Conservation (phyloP, 805 yeast genomes). For the Priceomyces melissophilus region DNA sequence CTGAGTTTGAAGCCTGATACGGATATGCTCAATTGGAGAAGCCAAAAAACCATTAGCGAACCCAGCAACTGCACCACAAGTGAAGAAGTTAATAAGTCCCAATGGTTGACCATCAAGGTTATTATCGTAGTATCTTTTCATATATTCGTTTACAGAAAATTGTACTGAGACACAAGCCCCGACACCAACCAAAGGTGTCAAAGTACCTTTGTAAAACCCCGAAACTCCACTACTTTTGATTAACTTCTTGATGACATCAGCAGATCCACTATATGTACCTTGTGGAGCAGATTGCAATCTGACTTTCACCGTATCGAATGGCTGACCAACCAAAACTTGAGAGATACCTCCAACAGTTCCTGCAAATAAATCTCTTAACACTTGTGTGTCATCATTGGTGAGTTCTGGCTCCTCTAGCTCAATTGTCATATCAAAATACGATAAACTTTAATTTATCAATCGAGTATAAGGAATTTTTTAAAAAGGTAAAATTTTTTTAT, state of each 20-base stretch:
- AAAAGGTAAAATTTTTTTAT: too few species aligned
- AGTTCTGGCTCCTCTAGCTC: conserved; percentile 43
- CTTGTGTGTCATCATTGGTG: conserved; percentile 36
- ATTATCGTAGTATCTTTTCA: conserved; percentile 72
- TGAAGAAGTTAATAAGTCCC: conserved; percentile 63
- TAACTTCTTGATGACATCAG: conserved; percentile 72
- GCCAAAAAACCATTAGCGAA: conserved; percentile 85
- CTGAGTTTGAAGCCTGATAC: conserved; percentile 92
- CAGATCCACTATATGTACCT: conserved; percentile 68
- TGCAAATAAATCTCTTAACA: conserved; percentile 75
- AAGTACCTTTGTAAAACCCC: conserved; percentile 45
- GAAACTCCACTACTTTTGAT: conserved; percentile 43
- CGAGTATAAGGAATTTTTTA: too few species aligned
- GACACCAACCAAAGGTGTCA: conserved; percentile 50
- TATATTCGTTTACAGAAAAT: conserved; percentile 89
- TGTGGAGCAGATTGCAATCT: conserved; percentile 84
- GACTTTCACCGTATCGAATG: conserved; percentile 93
- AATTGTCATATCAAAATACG: conserved; percentile 26
- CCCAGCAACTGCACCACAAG: conserved; percentile 90
- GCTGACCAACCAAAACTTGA: conserved; percentile 94
- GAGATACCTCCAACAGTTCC: conserved; percentile 97
- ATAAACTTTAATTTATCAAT: background rate
- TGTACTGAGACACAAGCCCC: conserved; percentile 98
- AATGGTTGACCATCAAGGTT: conserved; percentile 46
- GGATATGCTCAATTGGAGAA: conserved; percentile 90